Evolutionary conservation across 352 stramenopile species (phyloP).

Genomic region (Phytophthora lateralis): DNA sequence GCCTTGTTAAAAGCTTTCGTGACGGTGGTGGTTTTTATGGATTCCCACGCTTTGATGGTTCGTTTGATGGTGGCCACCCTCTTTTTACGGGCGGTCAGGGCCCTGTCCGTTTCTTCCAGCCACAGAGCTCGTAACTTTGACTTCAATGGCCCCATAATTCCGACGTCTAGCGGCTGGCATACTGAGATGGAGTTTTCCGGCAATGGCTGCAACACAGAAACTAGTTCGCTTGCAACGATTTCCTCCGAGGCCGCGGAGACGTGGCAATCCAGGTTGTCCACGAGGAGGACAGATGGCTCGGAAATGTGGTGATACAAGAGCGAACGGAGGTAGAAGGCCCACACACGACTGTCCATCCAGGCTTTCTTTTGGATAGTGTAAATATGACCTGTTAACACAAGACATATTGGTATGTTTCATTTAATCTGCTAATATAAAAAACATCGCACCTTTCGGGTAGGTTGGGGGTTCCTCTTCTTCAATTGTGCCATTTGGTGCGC

Average conservation of each 20-base stretch:
- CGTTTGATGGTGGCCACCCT: no score
- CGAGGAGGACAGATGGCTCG: slow-evolving; percentile 10
- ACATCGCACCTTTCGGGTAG: slow-evolving; percentile 8
- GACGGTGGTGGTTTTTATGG: slow-evolving; percentile 6
- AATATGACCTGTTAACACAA: slow-evolving; percentile 3
- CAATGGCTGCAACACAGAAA: neutral
- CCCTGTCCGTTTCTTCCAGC: no score
- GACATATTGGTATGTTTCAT: no score
- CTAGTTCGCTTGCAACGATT: neutral
- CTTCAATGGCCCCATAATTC: slow-evolving; percentile 22
- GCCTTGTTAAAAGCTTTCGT: slow-evolving; percentile 19
- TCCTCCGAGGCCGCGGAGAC: slow-evolving; percentile 3
- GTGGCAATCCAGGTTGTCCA: slow-evolving; percentile 18
- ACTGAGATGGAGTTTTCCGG: slow-evolving; percentile 19
- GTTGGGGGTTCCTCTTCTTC: slow-evolving; percentile 10
- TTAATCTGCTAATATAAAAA: no score
- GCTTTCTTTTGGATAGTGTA: slow-evolving; percentile 21
- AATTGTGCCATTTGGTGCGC: slow-evolving; percentile 5
- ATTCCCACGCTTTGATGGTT: slow-evolving; percentile 7
- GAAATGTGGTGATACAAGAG: slow-evolving; percentile 12
- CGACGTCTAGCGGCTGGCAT: slow-evolving; percentile 26
- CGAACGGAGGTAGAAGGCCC: slow-evolving; percentile 15
- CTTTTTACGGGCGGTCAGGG: no score
- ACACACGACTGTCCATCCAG: slow-evolving; percentile 16
- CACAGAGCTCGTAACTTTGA: no score